Conservation (phyloP, 805 yeast genomes). For the Metschnikowia gruessii region DNA sequence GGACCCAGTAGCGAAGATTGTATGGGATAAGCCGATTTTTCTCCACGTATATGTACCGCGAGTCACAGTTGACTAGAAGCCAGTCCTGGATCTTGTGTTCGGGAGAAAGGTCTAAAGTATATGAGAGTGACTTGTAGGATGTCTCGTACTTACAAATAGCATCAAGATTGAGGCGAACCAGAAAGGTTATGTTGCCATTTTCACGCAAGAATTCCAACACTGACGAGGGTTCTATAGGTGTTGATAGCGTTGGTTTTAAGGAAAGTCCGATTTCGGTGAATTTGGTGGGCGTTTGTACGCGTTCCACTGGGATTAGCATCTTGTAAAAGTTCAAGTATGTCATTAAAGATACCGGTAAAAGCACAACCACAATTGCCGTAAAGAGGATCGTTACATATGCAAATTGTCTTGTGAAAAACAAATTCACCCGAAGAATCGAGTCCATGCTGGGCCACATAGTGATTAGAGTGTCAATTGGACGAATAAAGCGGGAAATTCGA, state of each 20-base stretch:
- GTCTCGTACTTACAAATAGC: constrained; percentile 25
- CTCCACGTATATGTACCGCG: constrained; percentile 26
- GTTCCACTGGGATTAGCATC: constrained; percentile 31
- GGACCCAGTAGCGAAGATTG: constrained; percentile 35
- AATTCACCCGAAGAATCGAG: constrained; percentile 6
- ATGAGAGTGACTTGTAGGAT: constrained; percentile 19
- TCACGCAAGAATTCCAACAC: constrained; percentile 12
- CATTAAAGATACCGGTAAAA: constrained; percentile 35
- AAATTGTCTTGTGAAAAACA: constrained; percentile 18
- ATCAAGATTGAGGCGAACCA: constrained; percentile 21
- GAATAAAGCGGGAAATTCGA: too few species aligned
- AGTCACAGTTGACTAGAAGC: constrained; percentile 30
- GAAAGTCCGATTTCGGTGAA: constrained; percentile 3
- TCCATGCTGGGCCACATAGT: constrained; percentile 4
- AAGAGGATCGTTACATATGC: constrained; percentile 14
- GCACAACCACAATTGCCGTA: constrained; percentile 25
- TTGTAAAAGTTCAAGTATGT: constrained; percentile 36
- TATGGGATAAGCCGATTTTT: constrained; percentile 37
- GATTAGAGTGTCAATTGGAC: not conserved
- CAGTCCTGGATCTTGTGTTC: constrained; percentile 9
- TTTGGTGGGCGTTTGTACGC: constrained; percentile 14
- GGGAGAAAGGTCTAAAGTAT: constrained; percentile 10
- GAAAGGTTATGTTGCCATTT: constrained; percentile 13
- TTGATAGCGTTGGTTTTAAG: constrained; percentile 1
- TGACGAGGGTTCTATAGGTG: constrained; percentile 3